A percentile compares a stretch with the other conserved stretches of the same genome.
phyloP scores from a whole-genome alignment of 352 stramenopile genomes.

The Halophytophthora batemanensis region DNA sequence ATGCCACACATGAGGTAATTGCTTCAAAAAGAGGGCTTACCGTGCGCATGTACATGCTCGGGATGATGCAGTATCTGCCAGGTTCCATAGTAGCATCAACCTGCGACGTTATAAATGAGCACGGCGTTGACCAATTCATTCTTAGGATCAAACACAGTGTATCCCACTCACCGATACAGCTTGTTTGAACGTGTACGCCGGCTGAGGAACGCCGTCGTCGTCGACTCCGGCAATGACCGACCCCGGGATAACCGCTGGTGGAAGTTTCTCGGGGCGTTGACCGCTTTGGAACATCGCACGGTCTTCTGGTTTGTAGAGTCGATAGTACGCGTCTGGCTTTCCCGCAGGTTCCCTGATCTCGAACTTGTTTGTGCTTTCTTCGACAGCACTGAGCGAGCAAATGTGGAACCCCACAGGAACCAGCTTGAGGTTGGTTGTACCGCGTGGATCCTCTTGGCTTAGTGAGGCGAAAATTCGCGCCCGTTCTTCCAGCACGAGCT shows the following conservation, averaged over 20 bases:
- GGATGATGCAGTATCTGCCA: slow-evolving; percentile 77
- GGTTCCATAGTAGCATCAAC: slow-evolving; percentile 67
- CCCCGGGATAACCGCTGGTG: slow-evolving; percentile 74
- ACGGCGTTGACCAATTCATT: neutral
- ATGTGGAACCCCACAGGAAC: slow-evolving; percentile 81
- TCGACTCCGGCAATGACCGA: slow-evolving; percentile 62
- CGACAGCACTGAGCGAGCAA: slow-evolving; percentile 45
- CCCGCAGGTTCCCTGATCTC: slow-evolving; percentile 65
- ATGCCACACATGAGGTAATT: too few species aligned
- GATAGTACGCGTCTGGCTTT: slow-evolving; percentile 66
- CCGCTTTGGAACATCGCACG: slow-evolving; percentile 58
- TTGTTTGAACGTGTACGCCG: slow-evolving; percentile 84
- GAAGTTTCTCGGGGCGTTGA: slow-evolving; percentile 40
- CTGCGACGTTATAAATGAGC: slow-evolving; percentile 21
- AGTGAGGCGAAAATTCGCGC: slow-evolving; percentile 71
- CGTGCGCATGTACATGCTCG: slow-evolving; percentile 87
- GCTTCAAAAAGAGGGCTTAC: slow-evolving; percentile 22
- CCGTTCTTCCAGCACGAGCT: slow-evolving; percentile 60
- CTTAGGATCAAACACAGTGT: neutral
- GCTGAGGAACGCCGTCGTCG: slow-evolving; percentile 64
- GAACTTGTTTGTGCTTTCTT: slow-evolving; percentile 32
- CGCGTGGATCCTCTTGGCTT: slow-evolving; percentile 78
- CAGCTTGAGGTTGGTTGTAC: slow-evolving; percentile 67
- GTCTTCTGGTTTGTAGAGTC: slow-evolving; percentile 65
- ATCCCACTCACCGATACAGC: slow-evolving; percentile 53